A percentile compares a stretch with the other conserved stretches of the same genome.
phyloP scores from a whole-genome alignment of 345 rosid genomes.

The Eutrema yunnanense region DNA sequence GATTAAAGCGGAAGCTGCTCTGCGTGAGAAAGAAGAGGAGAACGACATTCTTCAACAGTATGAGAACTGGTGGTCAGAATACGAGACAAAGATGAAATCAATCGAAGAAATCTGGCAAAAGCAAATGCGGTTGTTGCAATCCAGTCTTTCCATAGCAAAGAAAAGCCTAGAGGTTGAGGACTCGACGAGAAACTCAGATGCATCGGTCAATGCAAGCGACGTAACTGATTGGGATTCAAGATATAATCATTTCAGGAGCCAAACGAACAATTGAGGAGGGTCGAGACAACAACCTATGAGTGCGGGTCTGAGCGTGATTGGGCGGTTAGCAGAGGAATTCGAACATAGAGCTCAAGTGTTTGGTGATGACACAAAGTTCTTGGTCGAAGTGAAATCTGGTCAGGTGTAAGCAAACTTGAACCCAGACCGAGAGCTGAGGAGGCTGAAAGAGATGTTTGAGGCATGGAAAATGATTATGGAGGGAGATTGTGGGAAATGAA shows the following conservation, averaged over 20 bases:
- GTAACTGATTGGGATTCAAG: constrained; percentile 77
- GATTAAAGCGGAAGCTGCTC: constrained; percentile 84
- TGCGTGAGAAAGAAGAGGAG: constrained; percentile 91
- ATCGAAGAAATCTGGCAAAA: constrained; percentile 99
- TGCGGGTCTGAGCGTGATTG: constrained; percentile 80
- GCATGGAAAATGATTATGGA: constrained; percentile 94
- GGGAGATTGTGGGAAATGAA: constrained; percentile 77
- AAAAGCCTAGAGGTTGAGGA: constrained; percentile 85
- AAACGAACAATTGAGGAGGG: constrained; percentile 61
- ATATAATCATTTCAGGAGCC: constrained; percentile 45
- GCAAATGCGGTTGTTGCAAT: constrained; percentile 94
- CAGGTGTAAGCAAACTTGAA: constrained; percentile 91
- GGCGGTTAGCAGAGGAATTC: constrained; percentile 87
- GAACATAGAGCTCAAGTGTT: constrained; percentile 96
- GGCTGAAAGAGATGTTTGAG: constrained; percentile 94
- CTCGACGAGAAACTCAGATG: constrained; percentile 84
- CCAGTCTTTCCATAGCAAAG: constrained; percentile 95
- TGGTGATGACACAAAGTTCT: constrained; percentile 90
- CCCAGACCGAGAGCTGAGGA: constrained; percentile 78
- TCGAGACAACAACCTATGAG: constrained; percentile 58
- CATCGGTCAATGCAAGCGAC: constrained; percentile 77
- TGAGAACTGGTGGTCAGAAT: constrained; percentile 95
- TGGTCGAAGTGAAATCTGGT: constrained; percentile 96
- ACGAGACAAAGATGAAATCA: constrained; percentile 93
- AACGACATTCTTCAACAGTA: constrained; percentile 94